Conservation (phyloP, 2,329 filamentous ascomycete genomes). For the Emergomyces orientalis region DNA sequence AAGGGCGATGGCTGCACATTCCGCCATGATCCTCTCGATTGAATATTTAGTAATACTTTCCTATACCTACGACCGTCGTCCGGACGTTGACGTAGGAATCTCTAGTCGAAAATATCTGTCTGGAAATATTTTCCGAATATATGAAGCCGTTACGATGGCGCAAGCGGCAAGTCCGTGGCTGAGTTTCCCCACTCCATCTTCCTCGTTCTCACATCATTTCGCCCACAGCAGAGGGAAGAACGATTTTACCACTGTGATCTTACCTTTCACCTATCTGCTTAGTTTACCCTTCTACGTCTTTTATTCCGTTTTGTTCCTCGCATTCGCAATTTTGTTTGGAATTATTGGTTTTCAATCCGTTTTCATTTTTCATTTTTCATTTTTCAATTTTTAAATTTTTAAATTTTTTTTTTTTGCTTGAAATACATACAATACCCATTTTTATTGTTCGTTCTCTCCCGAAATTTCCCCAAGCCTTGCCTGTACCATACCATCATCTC, state of each 20-base stretch:
- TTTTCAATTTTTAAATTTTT: background rate
- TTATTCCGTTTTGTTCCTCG: background rate
- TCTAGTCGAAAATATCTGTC: background rate
- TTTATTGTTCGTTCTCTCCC: too few species aligned
- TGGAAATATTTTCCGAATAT: background rate
- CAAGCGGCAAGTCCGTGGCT: background rate
- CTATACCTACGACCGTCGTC: background rate
- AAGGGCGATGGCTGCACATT: conserved; percentile 47
- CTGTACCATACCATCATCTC: background rate
- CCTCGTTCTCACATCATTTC: background rate
- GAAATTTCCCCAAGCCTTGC: background rate
- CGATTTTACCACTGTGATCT: background rate
- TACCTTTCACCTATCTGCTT: background rate
- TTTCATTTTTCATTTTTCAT: background rate
- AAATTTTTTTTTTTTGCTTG: too few species aligned
- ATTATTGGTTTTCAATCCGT: background rate
- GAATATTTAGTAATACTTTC: background rate
- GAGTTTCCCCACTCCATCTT: background rate
- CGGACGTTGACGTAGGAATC: background rate
- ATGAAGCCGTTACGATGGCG: background rate
- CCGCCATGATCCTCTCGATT: conserved; percentile 32
- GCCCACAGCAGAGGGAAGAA: background rate
- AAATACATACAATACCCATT: too few species aligned
- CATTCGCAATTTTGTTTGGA: background rate
- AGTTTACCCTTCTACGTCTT: background rate